Evolutionary conservation across 2,329 filamentous ascomycete species (phyloP), one percentile per base, ranked within the genome.

Genomic region (Neopestalotiopsis sp.): DNA sequence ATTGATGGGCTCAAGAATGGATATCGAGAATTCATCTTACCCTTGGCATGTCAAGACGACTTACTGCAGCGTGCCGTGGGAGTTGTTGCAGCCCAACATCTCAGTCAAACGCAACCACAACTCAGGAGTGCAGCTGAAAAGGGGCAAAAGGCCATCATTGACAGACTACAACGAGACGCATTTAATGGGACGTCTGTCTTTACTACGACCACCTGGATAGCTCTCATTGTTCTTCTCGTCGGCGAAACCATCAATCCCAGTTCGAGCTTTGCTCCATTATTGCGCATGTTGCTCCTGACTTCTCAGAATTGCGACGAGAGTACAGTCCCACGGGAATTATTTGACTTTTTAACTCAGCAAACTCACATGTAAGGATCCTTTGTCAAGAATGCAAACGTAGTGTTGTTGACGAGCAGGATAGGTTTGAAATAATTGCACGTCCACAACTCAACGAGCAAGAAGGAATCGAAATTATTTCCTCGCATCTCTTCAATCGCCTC

Each of bases 221-320:
- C 80, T 0, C 72, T 83, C 12, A 70, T 82, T 1, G 77, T 83
- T 0, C 74, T 83, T 0, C 71, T 83, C 0, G 80, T 83, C 0
- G 81, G 81, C 0, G 81, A 83, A 14, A 82, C 81, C 0, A 81
- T 83, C 6, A 83, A 81, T 0, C 81, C 80, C 0, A 79, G 80
- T 3, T 75, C 75, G 24, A 81, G 82, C 40, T 83, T 78, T 62
- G 71, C 70, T 0, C 80, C 80, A 64, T 73, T 83, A 0, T 70
- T 82, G 0, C 75, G 80, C 64, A 80, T 83, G 75, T 70, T 82
- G 32, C 74, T 66, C 12, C 24, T 56, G 9, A 56, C 64, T 12
- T 30, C 64, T 13, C 64, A 66, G 1, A 66, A 66, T 49, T 66
- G 64, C 34, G 45, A 66, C 76, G 6, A 79, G 75, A 28, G 70